Evolutionary conservation across 148 eudicot species (phyloP).

Genomic region (Fagopyrum homotropicum): DNA sequence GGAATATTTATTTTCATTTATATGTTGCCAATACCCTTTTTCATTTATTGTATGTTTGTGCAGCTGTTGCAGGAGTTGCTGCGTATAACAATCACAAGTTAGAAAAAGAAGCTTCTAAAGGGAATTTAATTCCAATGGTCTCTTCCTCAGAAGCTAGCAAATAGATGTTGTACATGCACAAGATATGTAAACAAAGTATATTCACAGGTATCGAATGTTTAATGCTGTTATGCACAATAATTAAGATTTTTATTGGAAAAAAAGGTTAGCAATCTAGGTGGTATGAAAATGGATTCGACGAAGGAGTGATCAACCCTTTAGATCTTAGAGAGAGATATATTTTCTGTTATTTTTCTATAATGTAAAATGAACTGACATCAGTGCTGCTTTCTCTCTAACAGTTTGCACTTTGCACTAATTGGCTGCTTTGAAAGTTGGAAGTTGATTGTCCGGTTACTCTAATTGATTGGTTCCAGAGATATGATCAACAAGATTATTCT

Average conservation of each 20-base stretch:
- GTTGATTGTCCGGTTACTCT: not conserved
- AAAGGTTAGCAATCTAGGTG: too few relatives aligned
- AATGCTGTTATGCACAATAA: not conserved
- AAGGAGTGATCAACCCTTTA: not conserved
- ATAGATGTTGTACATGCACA: constrained; percentile 8
- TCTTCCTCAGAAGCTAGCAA: too few relatives aligned
- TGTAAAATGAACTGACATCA: too few relatives aligned
- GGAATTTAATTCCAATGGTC: too few relatives aligned
- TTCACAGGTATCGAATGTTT: not conserved
- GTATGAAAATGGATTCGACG: too few relatives aligned
- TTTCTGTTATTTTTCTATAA: not conserved
- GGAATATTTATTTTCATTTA: not conserved
- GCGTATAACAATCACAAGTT: too few relatives aligned
- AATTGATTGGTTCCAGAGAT: not conserved
- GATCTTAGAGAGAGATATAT: not conserved
- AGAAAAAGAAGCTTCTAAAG: too few relatives aligned
- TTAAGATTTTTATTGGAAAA: not conserved
- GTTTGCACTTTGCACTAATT: not conserved
- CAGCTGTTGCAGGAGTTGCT: too few relatives aligned
- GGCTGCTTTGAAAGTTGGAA: not conserved
- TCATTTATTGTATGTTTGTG: too few relatives aligned
- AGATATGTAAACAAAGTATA: not conserved
- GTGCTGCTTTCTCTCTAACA: not conserved
- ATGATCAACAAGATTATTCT: too few relatives aligned
- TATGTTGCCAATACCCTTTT: not conserved